These are phyloP conservation scores for Ramalina intermedia DNA, from an alignment of 495 filamentous ascomycete genomes.

Conservation along the genomic window DNA sequence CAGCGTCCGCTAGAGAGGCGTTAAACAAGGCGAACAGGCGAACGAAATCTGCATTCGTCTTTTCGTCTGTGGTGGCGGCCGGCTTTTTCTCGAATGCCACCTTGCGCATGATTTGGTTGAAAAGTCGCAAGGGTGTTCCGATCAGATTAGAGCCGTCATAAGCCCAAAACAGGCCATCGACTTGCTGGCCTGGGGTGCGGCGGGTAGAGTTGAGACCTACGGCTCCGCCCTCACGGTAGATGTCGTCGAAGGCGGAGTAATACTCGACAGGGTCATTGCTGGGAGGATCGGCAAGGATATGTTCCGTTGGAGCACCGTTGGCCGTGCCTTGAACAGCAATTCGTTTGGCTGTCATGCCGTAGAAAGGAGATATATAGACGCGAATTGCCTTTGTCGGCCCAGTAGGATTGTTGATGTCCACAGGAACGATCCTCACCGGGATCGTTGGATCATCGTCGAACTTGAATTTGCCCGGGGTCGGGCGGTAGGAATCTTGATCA, in stretches of 20 bases:
- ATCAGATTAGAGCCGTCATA: conserved; percentile 25
- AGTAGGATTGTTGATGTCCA: conserved; percentile 19
- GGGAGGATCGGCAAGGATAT: conserved; percentile 22
- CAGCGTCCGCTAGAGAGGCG: conserved; percentile 20
- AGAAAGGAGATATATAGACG: conserved; percentile 17
- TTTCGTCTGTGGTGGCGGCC: conserved; percentile 7
- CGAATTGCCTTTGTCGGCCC: conserved; percentile 15
- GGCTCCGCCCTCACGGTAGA: conserved; percentile 16
- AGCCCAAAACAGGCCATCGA: conserved; percentile 21
- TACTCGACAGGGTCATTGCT: conserved; percentile 16
- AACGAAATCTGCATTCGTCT: conserved; percentile 24
- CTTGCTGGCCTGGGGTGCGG: conserved; percentile 17
- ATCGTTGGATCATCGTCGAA: conserved; percentile 25
- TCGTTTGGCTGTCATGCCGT: conserved; percentile 18
- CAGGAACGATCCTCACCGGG: conserved; percentile 19
- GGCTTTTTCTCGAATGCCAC: conserved; percentile 15
- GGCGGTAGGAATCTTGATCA: conserved; percentile 12
- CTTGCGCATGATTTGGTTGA: conserved; percentile 19
- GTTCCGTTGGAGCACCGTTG: conserved; percentile 12
- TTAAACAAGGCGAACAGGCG: conserved; percentile 22
- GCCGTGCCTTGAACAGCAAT: conserved; percentile 16
- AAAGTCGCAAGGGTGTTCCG: conserved; percentile 19
- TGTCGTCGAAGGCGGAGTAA: conserved; percentile 16
- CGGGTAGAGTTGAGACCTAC: conserved; percentile 14
- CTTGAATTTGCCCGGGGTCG: conserved; percentile 12